Conservation (phyloP, 73 alveolate genomes). For the Tetrahymena malaccensis region DNA sequence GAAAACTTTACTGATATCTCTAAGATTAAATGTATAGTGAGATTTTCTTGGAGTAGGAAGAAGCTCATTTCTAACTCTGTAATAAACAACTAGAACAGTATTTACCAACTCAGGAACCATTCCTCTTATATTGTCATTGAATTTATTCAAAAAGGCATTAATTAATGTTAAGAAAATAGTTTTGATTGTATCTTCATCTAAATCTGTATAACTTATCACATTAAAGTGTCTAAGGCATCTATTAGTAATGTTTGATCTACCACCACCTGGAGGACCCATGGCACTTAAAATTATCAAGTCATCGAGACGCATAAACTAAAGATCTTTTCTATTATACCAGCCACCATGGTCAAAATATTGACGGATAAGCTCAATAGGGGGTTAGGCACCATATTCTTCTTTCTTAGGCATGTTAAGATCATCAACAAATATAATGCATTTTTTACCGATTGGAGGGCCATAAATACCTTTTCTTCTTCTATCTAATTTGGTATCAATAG, state of each 20-base stretch:
- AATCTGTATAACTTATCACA: conserved; percentile 93
- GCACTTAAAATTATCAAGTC: conserved; percentile 95
- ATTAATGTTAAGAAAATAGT: conserved; percentile 86
- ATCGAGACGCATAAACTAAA: conserved; percentile 47
- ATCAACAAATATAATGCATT: conserved; percentile 97
- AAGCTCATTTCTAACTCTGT: conserved; percentile 86
- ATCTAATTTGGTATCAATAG: conserved; percentile 90
- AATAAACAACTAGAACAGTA: conserved; percentile 78
- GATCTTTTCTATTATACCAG: conserved; percentile 97
- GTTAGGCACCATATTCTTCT: conserved; percentile 99
- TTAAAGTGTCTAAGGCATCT: conserved; percentile 97
- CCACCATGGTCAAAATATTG: conserved; percentile 99
- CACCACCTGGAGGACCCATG: conserved; percentile 99
- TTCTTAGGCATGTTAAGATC: conserved; percentile 99
- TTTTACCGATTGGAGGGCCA: conserved; percentile 99
- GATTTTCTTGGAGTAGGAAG: conserved; percentile 99
- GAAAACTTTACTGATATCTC: conserved; percentile 96
- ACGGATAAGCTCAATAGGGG: conserved; percentile 99
- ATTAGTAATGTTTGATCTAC: conserved; percentile 94
- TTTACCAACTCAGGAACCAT: conserved; percentile 35
- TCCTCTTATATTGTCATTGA: conserved; percentile 56
- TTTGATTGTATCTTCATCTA: conserved; percentile 85
- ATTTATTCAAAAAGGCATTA: conserved; percentile 67
- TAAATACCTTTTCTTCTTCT: conserved; percentile 93
- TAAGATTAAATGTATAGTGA: conserved; percentile 98